phyloP scores from a whole-genome alignment of 495 filamentous ascomycete genomes.

The Penicillium subrubescens region DNA sequence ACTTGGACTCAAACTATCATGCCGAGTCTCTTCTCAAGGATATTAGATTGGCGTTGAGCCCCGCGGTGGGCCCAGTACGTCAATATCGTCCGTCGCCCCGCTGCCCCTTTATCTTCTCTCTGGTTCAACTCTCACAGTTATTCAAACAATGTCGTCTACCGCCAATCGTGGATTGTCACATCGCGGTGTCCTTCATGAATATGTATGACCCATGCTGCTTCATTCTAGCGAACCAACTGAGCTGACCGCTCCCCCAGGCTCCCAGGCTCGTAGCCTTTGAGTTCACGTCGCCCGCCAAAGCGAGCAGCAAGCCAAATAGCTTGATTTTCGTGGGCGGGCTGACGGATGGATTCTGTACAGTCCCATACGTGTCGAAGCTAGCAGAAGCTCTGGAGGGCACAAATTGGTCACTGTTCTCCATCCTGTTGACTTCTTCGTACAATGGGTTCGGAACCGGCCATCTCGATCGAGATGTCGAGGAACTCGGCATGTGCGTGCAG shows the following conservation, averaged over 20 bases:
- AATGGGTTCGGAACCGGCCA: slow-evolving; percentile 71
- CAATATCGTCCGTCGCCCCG: slow-evolving; percentile 14
- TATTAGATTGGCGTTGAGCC: slow-evolving; percentile 5
- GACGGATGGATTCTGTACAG: slow-evolving; percentile 74
- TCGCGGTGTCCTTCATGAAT: slow-evolving; percentile 42
- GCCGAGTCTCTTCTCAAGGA: not conserved
- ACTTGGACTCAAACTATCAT: not conserved
- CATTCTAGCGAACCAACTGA: not conserved
- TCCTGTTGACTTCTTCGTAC: slow-evolving; percentile 65
- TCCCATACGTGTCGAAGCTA: slow-evolving; percentile 60
- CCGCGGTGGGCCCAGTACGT: slow-evolving; percentile 20
- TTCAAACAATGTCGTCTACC: slow-evolving; percentile 13
- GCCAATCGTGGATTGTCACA: slow-evolving; percentile 23
- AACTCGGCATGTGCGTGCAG: slow-evolving; percentile 70
- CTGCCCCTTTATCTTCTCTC: not conserved
- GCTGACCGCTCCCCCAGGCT: slow-evolving; percentile 39
- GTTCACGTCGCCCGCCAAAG: slow-evolving; percentile 38
- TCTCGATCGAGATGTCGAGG: slow-evolving; percentile 69
- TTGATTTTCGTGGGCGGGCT: slow-evolving; percentile 86
- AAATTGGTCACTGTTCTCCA: slow-evolving; percentile 62
- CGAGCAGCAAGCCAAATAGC: slow-evolving; percentile 55
- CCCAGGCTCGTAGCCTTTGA: slow-evolving; percentile 62
- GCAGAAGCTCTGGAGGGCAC: slow-evolving; percentile 58
- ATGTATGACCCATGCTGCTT: slow-evolving; percentile 27
- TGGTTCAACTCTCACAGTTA: not conserved